Base-by-base conservation (phyloP, 306 rosid species). In the Pueraria montana region DNA sequence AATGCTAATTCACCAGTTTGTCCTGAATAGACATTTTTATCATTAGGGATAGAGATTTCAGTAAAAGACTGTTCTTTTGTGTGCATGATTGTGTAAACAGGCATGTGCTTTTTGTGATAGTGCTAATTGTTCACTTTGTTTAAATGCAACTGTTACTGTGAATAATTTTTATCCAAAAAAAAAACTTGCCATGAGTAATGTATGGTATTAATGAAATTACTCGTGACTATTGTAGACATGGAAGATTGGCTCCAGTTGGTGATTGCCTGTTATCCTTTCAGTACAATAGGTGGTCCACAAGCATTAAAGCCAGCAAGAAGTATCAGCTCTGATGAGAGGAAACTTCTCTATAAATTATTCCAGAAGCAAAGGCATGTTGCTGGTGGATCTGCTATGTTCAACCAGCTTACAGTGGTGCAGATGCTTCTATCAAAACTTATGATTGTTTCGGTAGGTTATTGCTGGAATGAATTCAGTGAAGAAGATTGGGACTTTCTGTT, bases 401-500 rank as follows among this genome's bases (percentile, higher is more conserved):
- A 91, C 87, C 91, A 86, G 90, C 92, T 87, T 68, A 95, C 93
- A 53, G 75, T 71, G 83, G 94, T 89, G 81, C 97, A 92, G 89
- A 88, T 89, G 87, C 87, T 96, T 87, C 92, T 93, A 36, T 96
- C 99, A 2, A 86, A 90, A 82, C 91, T 96, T 11, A 79, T 92
- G 82, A 92, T 88, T 83, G 89, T 96, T 87, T 90, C 99, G 27
- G 91, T 91, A 48, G 98, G 96, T 72, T 93, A 93, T 87, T 96
- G 98, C 88, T 92, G 92, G 94, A 85, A 87, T 75, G 98, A 93
- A 61, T 93, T 96, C 80, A 52, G 81, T 65, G 90, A 92, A 61
- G 98, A 93, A 83, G 99, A 96, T 85, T 96, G 98, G 98, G 98
- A 92, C 83, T 93, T 89, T 72, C 81, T 92, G 80, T 83, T 90